These are phyloP conservation scores for Aspergillus funiculosus DNA, from an alignment of 495 filamentous ascomycete species.

Conservation along the genomic window DNA sequence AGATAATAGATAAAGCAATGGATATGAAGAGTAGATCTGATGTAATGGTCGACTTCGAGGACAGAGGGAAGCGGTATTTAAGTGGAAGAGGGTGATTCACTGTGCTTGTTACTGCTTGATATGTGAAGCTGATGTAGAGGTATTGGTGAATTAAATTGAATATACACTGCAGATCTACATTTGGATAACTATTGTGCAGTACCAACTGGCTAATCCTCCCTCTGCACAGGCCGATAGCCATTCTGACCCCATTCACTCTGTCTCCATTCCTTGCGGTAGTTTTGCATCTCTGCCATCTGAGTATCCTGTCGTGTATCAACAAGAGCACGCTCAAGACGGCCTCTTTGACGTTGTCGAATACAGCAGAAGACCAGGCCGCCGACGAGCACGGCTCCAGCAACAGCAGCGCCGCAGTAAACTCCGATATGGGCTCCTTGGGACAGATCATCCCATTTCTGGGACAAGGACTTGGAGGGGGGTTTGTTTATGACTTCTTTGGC, in stretches of 20 bases:
- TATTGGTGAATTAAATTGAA: too few species aligned
- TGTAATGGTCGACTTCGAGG: too few species aligned
- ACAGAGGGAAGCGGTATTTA: too few species aligned
- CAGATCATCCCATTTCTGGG: constrained; percentile 56
- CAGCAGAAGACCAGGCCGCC: constrained; percentile 50
- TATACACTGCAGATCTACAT: too few species aligned
- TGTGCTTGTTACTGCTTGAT: too few species aligned
- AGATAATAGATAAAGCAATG: too few species aligned
- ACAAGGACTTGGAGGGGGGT: constrained; percentile 35
- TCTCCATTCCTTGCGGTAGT: not conserved
- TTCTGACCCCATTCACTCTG: not conserved
- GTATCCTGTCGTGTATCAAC: constrained; percentile 24
- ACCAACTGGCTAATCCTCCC: not conserved
- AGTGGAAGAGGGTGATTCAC: too few species aligned
- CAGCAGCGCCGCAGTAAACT: constrained; percentile 46
- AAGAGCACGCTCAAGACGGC: constrained; percentile 53
- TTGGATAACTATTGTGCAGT: too few species aligned
- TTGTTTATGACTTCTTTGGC: constrained; percentile 29
- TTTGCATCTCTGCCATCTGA: not conserved
- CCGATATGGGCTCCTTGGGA: constrained; percentile 49
- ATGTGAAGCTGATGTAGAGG: too few species aligned
- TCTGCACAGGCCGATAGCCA: not conserved
- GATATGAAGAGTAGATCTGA: too few species aligned
- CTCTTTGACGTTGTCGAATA: constrained; percentile 57
- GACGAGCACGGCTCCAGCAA: constrained; percentile 42